Evolutionary conservation across 495 filamentous ascomycete species (phyloP), one percentile per base, ranked within the genome.

Genomic region (Hypoxylon lienhwacheense): DNA sequence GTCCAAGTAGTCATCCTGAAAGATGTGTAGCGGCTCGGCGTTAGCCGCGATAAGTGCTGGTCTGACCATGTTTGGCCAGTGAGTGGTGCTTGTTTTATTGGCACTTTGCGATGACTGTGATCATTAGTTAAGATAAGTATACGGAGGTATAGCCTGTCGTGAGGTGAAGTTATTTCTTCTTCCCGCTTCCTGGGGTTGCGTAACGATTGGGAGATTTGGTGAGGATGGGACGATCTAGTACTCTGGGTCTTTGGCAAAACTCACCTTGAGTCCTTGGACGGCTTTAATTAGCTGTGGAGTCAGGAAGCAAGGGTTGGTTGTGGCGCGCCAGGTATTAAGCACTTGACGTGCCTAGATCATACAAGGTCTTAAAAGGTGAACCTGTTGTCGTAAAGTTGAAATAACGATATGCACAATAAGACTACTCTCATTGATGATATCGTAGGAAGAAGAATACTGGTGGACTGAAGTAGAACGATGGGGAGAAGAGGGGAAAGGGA

Each of bases 21-120:
- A 87, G 65, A 85, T 82, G 49, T 85, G 78, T 60, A 86, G 71
- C 56, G 79, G 73, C 61, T 81, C 75, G 59, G 72, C 66, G 43
- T 78, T 75, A 44, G 70, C 70, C 63, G 61, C 59, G 43, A 71
- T 72, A 78, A 81, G 85, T 78, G 88, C 82, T 74, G 84, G 66
- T 64, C 70, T 72, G 68, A 72, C 72, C 76, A 78, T 78, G 1
- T n/a, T 43, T 53, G 64, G 64, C 63, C 64, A 49, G 15, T 45
- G 10, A 20, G 6, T n/a, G n/a, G n/a, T 47, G 15, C 19, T 39
- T 22, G 21, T 12, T 37, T 33, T 19, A 32, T 61, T 36, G 52
- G 51, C 42, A 52, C 35, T 55, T 41, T 37, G 45, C 45, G 40
- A 28, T 55, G 46, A 34, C 26, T 51, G 5, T 46, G 2, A 47